Evolutionary conservation across 2,329 filamentous ascomycete species (phyloP).

Genomic region (Fusarium pininemorale): DNA sequence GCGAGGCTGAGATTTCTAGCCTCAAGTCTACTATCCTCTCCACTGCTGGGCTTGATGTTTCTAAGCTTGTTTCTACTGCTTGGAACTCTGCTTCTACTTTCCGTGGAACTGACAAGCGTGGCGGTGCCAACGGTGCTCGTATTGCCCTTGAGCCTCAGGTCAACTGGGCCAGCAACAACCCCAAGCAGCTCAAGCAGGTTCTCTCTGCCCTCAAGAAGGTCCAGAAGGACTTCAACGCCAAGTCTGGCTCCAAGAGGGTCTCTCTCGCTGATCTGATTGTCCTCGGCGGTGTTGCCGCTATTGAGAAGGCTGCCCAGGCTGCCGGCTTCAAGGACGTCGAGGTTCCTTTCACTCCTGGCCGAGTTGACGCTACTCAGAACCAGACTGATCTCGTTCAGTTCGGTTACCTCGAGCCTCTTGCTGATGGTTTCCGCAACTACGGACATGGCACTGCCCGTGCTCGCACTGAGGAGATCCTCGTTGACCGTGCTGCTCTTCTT

Average conservation of each 20-base stretch:
- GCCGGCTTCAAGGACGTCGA: conserved; percentile 56
- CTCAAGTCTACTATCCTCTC: conserved; percentile 76
- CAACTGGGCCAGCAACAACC: conserved; percentile 80
- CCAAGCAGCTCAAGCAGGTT: conserved; percentile 69
- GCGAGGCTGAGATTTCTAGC: conserved; percentile 68
- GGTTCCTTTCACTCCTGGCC: conserved; percentile 79
- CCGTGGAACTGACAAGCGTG: conserved; percentile 81
- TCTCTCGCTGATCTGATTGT: conserved; percentile 84
- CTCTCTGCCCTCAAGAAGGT: conserved; percentile 69
- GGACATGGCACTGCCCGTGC: conserved; percentile 69
- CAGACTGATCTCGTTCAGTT: conserved; percentile 75
- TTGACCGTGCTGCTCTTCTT: conserved; percentile 77
- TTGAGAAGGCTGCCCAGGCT: conserved; percentile 73
- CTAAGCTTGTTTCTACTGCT: conserved; percentile 71
- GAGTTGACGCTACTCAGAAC: conserved; percentile 75
- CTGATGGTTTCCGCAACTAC: conserved; percentile 86
- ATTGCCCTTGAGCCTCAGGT: conserved; percentile 78
- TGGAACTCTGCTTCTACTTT: conserved; percentile 78
- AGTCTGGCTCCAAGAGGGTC: conserved; percentile 66
- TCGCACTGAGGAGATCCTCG: conserved; percentile 72
- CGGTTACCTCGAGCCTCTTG: conserved; percentile 70
- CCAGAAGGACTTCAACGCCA: conserved; percentile 72
- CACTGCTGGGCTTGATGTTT: conserved; percentile 63
- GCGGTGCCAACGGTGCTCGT: conserved; percentile 82
- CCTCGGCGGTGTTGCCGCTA: conserved; percentile 73